Evolutionary conservation across 305 asterid genomes (phyloP), one percentile per base, ranked within the genome.

Genomic region (Fraxinus latifolia): DNA sequence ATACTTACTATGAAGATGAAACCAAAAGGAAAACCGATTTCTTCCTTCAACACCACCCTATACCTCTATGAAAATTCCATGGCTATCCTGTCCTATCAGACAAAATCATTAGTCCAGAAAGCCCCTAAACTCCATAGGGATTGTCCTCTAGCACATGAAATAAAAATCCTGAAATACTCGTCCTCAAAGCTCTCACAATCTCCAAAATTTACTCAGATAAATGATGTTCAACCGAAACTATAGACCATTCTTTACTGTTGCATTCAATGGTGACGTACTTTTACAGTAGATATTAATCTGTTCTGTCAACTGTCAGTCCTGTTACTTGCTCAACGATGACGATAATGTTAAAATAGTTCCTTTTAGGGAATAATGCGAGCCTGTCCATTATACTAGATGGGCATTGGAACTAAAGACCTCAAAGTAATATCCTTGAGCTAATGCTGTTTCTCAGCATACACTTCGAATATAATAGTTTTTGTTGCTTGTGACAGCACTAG

Each of bases 21-120:
- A 70, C 39, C 42, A 31, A 70, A 31, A 14, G 44, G 8, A 70
- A 70, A 32, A 32, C 44, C 5, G 0, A n/a, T 15, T 14, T 71
- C 4, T 32, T 71, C 5, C 76, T 71, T 15, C 76, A 71, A 14
- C 76, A n/a, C 44, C 44, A 71, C 44, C 23, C 23, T 32, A 32
- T 36, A 12, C 14, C 76, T 32, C 25, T 32, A 31, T 5, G 76
- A 21, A 32, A 71, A 32, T 4, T 6, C 31, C 76, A 32, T 32
- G 76, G 76, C 44, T 71, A 32, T 71, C 42, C 76, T 44, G 32
- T 32, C 76, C 23, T 68, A 68, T 27, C 42, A 68, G 74, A 68
- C 36, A 68, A 31, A 68, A 68, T 27, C 37, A 68, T 68, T 14
- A 12, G 75, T 68, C 39, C 21, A 68, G 75, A 68, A 68, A 68